Percentiles rank a stretch among this genome's conserved stretches.
These are phyloP conservation scores for Ambrosiella xylebori DNA, from an alignment of 2,329 filamentous ascomycete genomes.

Conservation along the genomic window DNA sequence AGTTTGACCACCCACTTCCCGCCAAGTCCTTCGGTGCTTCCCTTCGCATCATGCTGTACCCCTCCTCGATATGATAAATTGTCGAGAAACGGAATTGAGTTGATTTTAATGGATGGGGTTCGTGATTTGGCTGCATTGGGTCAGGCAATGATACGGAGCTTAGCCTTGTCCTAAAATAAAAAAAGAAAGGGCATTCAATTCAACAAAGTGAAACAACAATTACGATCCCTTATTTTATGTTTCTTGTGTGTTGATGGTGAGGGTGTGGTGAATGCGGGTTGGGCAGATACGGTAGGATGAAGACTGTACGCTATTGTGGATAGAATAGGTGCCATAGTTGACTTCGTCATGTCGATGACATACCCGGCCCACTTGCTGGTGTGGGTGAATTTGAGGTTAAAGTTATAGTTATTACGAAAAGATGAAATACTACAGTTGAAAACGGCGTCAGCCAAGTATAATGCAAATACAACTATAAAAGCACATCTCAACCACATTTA, in stretches of 20 bases:
- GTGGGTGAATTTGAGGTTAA: no score
- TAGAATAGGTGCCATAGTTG: no score
- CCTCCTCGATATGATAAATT: constrained; percentile 73
- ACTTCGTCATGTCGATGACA: no score
- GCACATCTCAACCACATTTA: no score
- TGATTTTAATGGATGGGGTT: constrained; percentile 30
- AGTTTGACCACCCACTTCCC: constrained; percentile 92
- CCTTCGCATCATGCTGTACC: constrained; percentile 95
- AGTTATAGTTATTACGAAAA: no score
- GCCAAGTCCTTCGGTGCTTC: constrained; percentile 92
- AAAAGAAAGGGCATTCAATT: constrained; percentile 19
- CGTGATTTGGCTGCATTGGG: constrained; percentile 41
- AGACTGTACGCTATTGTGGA: background rate
- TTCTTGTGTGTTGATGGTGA: background rate
- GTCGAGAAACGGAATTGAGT: constrained; percentile 40
- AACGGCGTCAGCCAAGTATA: no score
- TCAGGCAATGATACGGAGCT: constrained; percentile 38
- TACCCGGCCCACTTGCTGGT: no score
- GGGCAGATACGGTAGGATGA: background rate
- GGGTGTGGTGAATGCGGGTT: background rate
- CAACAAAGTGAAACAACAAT: constrained; percentile 14
- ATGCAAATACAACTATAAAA: no score
- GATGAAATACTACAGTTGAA: no score
- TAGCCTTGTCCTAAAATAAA: constrained; percentile 36
- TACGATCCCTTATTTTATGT: background rate